These are phyloP conservation scores for Suillus ampliporus DNA, from an alignment of 768 basidiomycete genomes.

Conservation along the genomic window DNA sequence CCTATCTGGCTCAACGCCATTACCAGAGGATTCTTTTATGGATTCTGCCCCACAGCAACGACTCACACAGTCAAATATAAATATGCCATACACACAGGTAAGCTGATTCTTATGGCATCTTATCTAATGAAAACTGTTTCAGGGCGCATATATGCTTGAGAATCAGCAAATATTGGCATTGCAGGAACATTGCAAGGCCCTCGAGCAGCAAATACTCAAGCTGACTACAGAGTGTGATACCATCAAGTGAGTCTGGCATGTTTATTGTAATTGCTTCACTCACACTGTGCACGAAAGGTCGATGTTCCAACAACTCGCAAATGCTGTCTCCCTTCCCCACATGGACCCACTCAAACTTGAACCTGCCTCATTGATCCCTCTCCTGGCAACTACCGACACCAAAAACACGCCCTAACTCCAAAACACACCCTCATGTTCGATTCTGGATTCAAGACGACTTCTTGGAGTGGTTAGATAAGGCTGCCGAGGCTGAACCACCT, in stretches of 20 bases:
- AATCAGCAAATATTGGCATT: background rate
- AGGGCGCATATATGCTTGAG: conserved; percentile 15
- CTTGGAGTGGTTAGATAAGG: background rate
- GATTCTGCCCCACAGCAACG: background rate
- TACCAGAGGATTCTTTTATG: background rate
- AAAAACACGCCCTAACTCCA: background rate
- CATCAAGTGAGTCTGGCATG: background rate
- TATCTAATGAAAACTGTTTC: background rate
- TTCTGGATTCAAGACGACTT: background rate
- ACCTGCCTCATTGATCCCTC: background rate
- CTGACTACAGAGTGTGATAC: conserved; percentile 1
- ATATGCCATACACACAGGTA: background rate
- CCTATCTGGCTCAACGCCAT: background rate
- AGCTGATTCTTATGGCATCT: background rate
- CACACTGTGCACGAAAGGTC: background rate
- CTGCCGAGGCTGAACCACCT: too few relatives aligned
- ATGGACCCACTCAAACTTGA: background rate
- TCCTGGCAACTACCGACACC: background rate
- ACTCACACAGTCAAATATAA: background rate
- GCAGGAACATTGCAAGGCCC: background rate
- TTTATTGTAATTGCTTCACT: too few relatives aligned
- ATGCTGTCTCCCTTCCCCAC: background rate
- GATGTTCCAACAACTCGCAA: background rate
- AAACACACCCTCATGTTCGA: background rate
- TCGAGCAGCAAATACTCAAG: background rate